Conservation (phyloP, 1,284 basidiomycete species). For the Wallemia ichthyophaga region DNA sequence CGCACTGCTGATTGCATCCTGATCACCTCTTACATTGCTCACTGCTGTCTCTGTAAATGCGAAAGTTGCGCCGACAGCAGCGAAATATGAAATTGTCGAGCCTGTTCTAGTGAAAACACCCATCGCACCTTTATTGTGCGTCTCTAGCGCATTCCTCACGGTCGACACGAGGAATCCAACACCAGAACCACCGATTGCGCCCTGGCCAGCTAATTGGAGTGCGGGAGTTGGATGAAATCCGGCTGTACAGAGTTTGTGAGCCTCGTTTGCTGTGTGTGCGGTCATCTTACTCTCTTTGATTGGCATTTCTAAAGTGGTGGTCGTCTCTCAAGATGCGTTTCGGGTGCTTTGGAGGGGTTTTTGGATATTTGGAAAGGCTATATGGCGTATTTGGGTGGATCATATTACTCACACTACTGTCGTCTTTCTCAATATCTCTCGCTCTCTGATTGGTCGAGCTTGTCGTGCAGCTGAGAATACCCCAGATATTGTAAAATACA, state of each 20-base stretch:
- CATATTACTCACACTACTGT: too few species aligned
- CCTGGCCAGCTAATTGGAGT: neutral
- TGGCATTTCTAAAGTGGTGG: neutral
- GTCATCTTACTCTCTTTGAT: neutral
- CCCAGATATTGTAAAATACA: too few species aligned
- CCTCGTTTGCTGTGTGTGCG: neutral
- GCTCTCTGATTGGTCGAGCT: too few species aligned
- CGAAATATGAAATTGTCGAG: conserved; percentile 49
- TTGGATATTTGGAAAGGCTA: too few species aligned
- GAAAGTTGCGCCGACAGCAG: conserved; percentile 70
- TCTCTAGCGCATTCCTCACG: conserved; percentile 53
- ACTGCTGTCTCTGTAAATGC: conserved; percentile 49
- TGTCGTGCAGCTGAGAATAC: too few species aligned
- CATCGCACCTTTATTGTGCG: conserved; percentile 53
- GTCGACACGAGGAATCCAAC: conserved; percentile 49
- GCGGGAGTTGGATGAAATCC: neutral
- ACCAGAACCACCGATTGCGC: conserved; percentile 13
- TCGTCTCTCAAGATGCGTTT: too few species aligned
- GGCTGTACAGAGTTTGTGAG: neutral
- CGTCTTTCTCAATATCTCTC: too few species aligned
- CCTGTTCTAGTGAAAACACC: conserved; percentile 53
- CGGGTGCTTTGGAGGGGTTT: too few species aligned
- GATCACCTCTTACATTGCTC: conserved; percentile 48
- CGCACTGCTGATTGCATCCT: conserved; percentile 58
- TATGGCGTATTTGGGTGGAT: too few species aligned